Evolutionary conservation across 2,329 filamentous ascomycete genomes (phyloP).

Genomic region (Fusarium domesticum): DNA sequence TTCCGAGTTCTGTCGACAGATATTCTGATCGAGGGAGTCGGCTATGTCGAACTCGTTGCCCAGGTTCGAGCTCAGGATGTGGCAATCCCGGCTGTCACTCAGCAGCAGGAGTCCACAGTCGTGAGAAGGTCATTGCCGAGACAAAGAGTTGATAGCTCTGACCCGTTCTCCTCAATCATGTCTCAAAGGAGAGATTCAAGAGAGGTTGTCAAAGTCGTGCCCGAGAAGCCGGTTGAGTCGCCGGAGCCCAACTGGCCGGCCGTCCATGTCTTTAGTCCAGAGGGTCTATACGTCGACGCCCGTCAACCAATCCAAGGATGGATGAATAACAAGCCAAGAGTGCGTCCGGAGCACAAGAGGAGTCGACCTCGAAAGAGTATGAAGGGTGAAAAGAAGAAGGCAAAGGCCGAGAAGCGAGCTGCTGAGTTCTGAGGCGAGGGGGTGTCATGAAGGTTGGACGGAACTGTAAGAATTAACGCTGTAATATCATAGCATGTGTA

Average conservation of each 20-base stretch:
- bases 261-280: constrained; percentile 81
- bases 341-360: constrained; percentile 47
- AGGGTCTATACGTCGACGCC: constrained; percentile 73
- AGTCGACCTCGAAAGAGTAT: constrained; percentile 66
- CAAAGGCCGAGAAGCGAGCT: constrained; percentile 31
- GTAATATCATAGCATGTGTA: constrained; percentile 7
- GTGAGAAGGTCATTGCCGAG: not conserved
- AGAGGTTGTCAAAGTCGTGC: constrained; percentile 1
- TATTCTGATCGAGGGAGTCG: constrained; percentile 85
- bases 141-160: constrained; percentile 7
- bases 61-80: constrained; percentile 66
- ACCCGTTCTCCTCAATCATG: constrained; percentile 28
- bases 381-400: constrained; percentile 55
- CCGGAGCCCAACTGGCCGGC: constrained; percentile 56
- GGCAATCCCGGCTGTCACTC: constrained; percentile 13
- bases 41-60: constrained; percentile 85
- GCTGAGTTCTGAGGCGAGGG: constrained; percentile 4
- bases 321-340: constrained; percentile 56
- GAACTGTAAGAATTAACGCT: constrained; percentile 11
- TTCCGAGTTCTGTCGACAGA: constrained; percentile 80
- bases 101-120: constrained; percentile 1
- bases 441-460: constrained; percentile 15
- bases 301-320: constrained; percentile 70
- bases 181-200: constrained; percentile 24
- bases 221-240: constrained; percentile 11